A percentile compares a stretch with the other conserved stretches of the same genome.
Evolutionary conservation across 1,139 yeast species (phyloP).

Genomic region (Hemisphaericaspora subhashii): DNA sequence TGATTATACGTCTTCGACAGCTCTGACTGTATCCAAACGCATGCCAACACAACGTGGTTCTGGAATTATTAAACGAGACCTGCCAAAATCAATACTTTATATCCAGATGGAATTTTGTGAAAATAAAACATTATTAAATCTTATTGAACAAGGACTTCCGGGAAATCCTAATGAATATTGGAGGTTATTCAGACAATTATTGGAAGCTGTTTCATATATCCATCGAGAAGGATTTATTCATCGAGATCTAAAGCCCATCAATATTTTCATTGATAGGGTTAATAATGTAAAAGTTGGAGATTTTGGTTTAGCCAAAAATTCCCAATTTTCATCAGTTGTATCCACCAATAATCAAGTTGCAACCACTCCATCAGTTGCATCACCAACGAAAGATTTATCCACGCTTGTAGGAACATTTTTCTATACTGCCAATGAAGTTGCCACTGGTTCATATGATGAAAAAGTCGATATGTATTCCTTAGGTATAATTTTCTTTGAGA

Average conservation of each 20-base stretch:
- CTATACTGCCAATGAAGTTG: slow-evolving; percentile 89
- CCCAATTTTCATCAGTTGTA: slow-evolving; percentile 48
- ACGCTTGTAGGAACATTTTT: slow-evolving; percentile 92
- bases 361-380: slow-evolving; percentile 19
- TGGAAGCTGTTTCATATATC: slow-evolving; percentile 89
- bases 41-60: neutral
- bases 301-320: slow-evolving; percentile 88
- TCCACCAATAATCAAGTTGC: slow-evolving; percentile 43
- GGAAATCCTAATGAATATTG: slow-evolving; percentile 78
- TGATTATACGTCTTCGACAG: slow-evolving; percentile 1
- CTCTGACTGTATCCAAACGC: neutral
- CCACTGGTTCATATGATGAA: slow-evolving; percentile 77
- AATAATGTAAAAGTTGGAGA: slow-evolving; percentile 94
- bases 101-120: slow-evolving; percentile 99
- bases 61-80: neutral
- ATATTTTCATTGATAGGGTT: slow-evolving; percentile 88
- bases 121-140: slow-evolving; percentile 80
- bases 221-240: slow-evolving; percentile 95
- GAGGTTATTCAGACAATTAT: slow-evolving; percentile 81
- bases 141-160: slow-evolving; percentile 80
- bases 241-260: slow-evolving; percentile 92
- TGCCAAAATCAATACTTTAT: slow-evolving; percentile 54
- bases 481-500: slow-evolving; percentile 92
- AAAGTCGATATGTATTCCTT: slow-evolving; percentile 95
- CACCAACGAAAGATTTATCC: slow-evolving; percentile 58